A percentile compares a stretch with the other conserved stretches of the same genome.
Conservation (phyloP, 495 filamentous ascomycete genomes). For the Filosporella fistucella region DNA sequence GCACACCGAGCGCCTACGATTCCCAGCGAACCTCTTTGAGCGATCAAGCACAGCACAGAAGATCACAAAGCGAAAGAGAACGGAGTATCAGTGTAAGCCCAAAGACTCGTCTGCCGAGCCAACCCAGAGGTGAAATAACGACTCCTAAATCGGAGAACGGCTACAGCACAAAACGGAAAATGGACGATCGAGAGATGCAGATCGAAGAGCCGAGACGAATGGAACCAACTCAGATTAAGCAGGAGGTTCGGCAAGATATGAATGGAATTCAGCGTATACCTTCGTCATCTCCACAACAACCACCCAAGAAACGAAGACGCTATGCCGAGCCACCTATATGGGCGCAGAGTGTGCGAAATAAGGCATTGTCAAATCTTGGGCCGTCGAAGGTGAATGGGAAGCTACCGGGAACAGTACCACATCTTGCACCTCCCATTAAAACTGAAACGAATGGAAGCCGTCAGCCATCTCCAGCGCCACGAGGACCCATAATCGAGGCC, state of each 20-base stretch:
- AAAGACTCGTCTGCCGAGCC: conserved; percentile 41
- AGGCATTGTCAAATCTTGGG: background rate
- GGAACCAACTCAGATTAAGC: conserved; percentile 35
- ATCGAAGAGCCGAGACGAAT: conserved; percentile 37
- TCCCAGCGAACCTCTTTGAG: conserved; percentile 22
- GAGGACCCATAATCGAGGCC: background rate
- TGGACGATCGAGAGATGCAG: conserved; percentile 44
- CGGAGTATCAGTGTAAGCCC: conserved; percentile 60
- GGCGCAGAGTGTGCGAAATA: conserved; percentile 29
- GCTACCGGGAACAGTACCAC: conserved; percentile 7
- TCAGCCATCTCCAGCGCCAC: conserved; percentile 17
- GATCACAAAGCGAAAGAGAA: conserved; percentile 48
- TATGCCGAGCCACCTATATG: conserved; percentile 38
- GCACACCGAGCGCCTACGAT: conserved; percentile 30
- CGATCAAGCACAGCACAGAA: conserved; percentile 35
- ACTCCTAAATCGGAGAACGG: conserved; percentile 17
- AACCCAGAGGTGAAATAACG: conserved; percentile 11
- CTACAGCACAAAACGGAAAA: conserved; percentile 44
- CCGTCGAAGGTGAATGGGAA: conserved; percentile 19
- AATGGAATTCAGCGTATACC: conserved; percentile 30
- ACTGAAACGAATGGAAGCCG: conserved; percentile 21
- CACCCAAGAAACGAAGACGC: conserved; percentile 32
- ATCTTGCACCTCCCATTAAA: conserved; percentile 18
- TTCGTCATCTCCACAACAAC: conserved; percentile 26
- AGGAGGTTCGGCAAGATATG: too few species aligned